These are phyloP conservation scores for Metschnikowia lachancei DNA, from an alignment of 805 yeast genomes.

Conservation along the genomic window DNA sequence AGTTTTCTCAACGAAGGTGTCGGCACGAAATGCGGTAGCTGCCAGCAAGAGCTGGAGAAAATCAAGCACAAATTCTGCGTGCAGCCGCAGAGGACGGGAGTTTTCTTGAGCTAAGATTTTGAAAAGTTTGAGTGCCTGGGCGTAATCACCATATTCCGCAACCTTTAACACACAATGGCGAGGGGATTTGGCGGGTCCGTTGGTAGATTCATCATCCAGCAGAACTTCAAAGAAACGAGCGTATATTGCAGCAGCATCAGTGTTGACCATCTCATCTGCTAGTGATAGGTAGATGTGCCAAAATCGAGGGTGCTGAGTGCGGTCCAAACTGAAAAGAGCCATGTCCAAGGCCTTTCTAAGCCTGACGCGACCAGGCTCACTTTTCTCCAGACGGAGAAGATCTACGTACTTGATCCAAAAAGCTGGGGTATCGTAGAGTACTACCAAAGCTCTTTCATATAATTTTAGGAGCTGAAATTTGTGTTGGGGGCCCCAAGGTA, in stretches of 20 bases:
- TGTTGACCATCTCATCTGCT: slow-evolving; percentile 42
- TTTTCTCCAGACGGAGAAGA: background rate
- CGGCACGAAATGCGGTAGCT: background rate
- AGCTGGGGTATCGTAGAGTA: slow-evolving; percentile 10
- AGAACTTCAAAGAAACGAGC: slow-evolving; percentile 26
- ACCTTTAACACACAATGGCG: slow-evolving; percentile 25
- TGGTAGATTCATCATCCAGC: background rate
- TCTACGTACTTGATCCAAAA: slow-evolving; percentile 15
- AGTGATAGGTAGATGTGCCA: slow-evolving; percentile 54
- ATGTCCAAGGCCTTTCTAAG: slow-evolving; percentile 39
- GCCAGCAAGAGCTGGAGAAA: slow-evolving; percentile 9
- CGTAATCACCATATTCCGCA: slow-evolving; percentile 28
- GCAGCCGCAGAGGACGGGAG: background rate
- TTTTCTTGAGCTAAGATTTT: background rate
- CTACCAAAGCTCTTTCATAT: slow-evolving; percentile 12
- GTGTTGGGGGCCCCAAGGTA: slow-evolving; percentile 12
- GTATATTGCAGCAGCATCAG: slow-evolving; percentile 40
- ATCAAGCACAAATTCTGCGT: slow-evolving; percentile 4
- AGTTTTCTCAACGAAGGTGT: slow-evolving; percentile 5
- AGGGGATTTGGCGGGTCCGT: background rate
- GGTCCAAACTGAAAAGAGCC: slow-evolving; percentile 48
- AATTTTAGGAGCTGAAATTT: background rate
- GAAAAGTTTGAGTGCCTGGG: slow-evolving; percentile 31
- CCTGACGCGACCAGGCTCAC: background rate
- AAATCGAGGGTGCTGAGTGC: slow-evolving; percentile 44